Evolutionary conservation across 2,329 filamentous ascomycete genomes (phyloP), one percentile per base, ranked within the genome.

Genomic region (Trichoderma sp.): DNA sequence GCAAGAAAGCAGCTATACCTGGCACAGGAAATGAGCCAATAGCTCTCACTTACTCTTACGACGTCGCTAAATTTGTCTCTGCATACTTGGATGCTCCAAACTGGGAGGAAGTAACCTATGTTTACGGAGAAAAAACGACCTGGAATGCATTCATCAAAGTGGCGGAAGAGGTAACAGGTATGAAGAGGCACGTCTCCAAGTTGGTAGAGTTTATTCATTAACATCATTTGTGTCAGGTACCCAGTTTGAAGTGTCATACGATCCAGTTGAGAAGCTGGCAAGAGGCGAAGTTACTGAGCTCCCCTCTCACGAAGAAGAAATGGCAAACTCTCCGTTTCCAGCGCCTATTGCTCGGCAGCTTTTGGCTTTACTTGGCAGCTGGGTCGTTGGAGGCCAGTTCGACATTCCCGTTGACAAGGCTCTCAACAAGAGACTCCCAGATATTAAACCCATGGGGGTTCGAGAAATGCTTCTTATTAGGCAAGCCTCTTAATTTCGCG

Each of bases 21-120:
- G 85, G 83, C 0, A 77, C 81, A 19, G 86, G 85, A 0, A 77
- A 83, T 27, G 78, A 76, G 6, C 74, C 75, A 5, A 77, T 83
- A 8, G 74, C 79, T 5, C 82, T 86, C 73, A 87, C 84, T 0
- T 83, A 86, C 72, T 83, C 80, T 1, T 75, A 75, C 7, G 85
- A 87, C 72, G 75, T 87, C 40, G 84, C 81, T 2, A 78, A 74
- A 40, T 86, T 84, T 68, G 78, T 85, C 4, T 79, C 78, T 10
- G 78, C 77, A 8, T 70, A 78, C 3, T 72, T 87, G 10, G 78
- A 80, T 21, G 70, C 82, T 21, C 73, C 79, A 2, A 77, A 77
- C n/a, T 86, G 85, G 85, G 80, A 82, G 4, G 77, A 79, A 35
- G 73, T 76, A 21, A 73, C 77, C 8, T 75, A 69, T n/a, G 68